Base-by-base conservation (phyloP, 768 basidiomycete species). In the Gloeopeniophorella convolvens region DNA sequence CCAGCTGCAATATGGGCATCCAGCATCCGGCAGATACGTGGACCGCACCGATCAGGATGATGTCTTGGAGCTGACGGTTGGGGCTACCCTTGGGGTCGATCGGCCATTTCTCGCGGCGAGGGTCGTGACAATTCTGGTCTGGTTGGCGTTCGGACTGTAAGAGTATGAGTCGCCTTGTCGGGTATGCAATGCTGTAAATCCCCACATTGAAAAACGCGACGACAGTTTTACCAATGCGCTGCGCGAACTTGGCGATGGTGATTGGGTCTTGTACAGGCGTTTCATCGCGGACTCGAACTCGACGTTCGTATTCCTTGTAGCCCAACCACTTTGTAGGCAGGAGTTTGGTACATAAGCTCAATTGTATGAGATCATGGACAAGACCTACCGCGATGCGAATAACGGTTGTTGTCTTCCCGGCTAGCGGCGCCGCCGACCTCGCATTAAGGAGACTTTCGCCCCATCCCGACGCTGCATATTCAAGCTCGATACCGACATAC, bases 1-100 rank as follows among this genome's bases (percentile, higher is more conserved):
- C 30, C 3, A 54, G 49, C 18, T 54, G 53, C 26, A 54, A 13
- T 3, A 54, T 45, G 1, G 53, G 53, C 53, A 51, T 51, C 53
- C 53, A 54, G 16, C 42, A 27, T 9, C 32, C 49, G 1, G 42
- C 12, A 10, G 42, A 35, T 1, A 54, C 49, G 7, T 54, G 53
- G 13, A 51, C 21, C 0, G 40, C 53, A 1, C 53, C 53, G 5
- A 51, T 45, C 20, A 54, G 21, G 1, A 42, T 15, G 31, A 51
- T 52, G 1, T 41, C n/a, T 7, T 21, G 5, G 18, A 15, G 49
- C 7, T 15, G 9, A 3, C 43, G n/a, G n/a, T n/a, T n/a, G n/a
- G n/a, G 39, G 12, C 31, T 20, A 21, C n/a, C 1, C 18, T 3
- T n/a, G n/a, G n/a, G 24, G 7, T 48, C 49, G 21, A 55, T 41